A percentile compares a stretch with the other conserved stretches of the same genome.
Evolutionary conservation across 129 eudicot species (phyloP).

Genomic region (Pulicaria dysenterica): DNA sequence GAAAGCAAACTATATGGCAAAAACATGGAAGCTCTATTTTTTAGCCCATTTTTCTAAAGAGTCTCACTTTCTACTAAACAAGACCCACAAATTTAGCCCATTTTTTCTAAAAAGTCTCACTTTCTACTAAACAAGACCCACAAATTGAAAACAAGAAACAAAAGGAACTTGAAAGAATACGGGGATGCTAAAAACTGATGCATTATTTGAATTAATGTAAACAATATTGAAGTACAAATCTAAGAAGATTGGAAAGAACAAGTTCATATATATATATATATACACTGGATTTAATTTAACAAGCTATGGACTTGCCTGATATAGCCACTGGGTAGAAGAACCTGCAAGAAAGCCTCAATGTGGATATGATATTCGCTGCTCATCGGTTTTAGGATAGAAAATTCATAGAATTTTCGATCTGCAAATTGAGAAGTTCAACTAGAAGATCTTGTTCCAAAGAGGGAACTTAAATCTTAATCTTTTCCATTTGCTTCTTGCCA

Average conservation of each 20-base stretch:
- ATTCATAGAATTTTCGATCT: not conserved
- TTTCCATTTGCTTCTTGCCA: constrained; percentile 69
- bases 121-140: not conserved
- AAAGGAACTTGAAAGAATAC: not conserved
- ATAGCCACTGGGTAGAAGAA: constrained; percentile 7
- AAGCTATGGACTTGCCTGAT: constrained; percentile 19
- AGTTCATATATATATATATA: constrained; percentile 13
- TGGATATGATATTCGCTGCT: not conserved
- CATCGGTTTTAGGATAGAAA: not conserved
- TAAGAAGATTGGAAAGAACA: constrained; percentile 10
- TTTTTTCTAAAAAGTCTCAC: not conserved
- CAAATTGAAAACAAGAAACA: not conserved
- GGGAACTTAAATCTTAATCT: constrained; percentile 66
- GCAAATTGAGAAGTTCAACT: constrained; percentile 4
- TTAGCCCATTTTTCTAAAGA: not conserved
- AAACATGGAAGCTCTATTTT: not conserved
- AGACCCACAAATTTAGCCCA: not conserved
- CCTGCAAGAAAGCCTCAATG: constrained; percentile 21
- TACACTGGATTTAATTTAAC: constrained; percentile 9
- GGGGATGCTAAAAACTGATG: not conserved
- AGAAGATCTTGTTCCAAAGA: constrained; percentile 44
- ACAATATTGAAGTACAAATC: constrained; percentile 13
- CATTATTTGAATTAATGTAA: constrained; percentile 15
- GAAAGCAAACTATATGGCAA: not conserved
- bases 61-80: not conserved